These are phyloP conservation scores for Fraxinus velutina DNA, from an alignment of 305 asterid genomes.

Conservation along the genomic window DNA sequence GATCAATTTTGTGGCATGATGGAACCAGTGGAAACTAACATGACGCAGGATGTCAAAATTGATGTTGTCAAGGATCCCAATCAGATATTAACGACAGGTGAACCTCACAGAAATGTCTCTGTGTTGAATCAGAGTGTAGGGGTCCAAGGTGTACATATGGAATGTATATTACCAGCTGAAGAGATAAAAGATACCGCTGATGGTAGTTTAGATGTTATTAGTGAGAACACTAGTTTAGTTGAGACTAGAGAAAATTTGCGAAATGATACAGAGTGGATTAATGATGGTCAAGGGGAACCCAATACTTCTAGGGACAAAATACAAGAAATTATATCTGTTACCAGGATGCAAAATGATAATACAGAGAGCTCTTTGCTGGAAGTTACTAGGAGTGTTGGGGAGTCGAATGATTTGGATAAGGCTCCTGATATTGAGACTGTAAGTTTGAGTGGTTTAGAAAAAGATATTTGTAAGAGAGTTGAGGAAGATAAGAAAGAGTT, in stretches of 20 bases:
- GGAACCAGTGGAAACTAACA: constrained; percentile 38
- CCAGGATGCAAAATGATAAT: constrained; percentile 28
- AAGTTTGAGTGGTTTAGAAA: constrained; percentile 30
- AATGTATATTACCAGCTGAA: constrained; percentile 30
- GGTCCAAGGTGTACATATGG: constrained; percentile 29
- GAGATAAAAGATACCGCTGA: constrained; percentile 32
- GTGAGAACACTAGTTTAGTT: constrained; percentile 29
- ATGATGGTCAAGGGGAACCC: constrained; percentile 37
- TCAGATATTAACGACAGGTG: constrained; percentile 37
- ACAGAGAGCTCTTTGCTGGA: constrained; percentile 36
- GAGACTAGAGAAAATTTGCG: constrained; percentile 32
- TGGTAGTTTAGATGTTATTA: constrained; percentile 37
- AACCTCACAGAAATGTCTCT: constrained; percentile 37
- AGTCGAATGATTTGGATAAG: constrained; percentile 36
- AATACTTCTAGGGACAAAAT: constrained; percentile 28
- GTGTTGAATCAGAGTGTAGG: constrained; percentile 35
- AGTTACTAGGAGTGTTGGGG: constrained; percentile 29
- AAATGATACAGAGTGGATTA: constrained; percentile 26
- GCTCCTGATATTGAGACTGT: constrained; percentile 28
- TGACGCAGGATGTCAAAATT: constrained; percentile 35
- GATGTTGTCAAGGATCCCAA: constrained; percentile 35
- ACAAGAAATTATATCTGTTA: constrained; percentile 38
- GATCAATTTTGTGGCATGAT: constrained; percentile 49
- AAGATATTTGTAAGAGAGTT: constrained; percentile 25
- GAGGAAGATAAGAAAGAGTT: constrained; percentile 33